Conservation (phyloP, 345 rosid genomes). For the Eucalyptus regnans region DNA sequence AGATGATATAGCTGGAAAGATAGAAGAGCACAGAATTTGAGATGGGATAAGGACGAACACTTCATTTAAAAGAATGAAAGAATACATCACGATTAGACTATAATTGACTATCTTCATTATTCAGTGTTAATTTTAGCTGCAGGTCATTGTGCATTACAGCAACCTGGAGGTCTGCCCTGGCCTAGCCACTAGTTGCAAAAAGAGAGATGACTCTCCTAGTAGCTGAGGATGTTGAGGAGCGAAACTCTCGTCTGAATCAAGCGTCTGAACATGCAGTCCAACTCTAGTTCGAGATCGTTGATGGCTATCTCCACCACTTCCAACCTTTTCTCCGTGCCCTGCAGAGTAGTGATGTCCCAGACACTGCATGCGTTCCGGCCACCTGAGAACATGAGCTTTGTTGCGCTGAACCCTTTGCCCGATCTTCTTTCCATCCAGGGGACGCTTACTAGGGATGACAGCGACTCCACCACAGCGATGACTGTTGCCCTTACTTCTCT, state of each 20-base stretch:
- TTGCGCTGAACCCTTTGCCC: slow-evolving; percentile 22
- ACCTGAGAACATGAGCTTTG: slow-evolving; percentile 22
- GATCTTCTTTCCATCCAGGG: slow-evolving; percentile 61
- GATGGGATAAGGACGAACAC: not conserved
- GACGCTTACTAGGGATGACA: slow-evolving; percentile 42
- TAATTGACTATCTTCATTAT: not conserved
- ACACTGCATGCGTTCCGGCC: slow-evolving; percentile 12
- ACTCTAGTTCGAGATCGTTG: slow-evolving; percentile 53
- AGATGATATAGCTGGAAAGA: not conserved
- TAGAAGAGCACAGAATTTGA: not conserved
- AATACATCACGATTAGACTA: not conserved
- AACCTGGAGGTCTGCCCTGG: not conserved
- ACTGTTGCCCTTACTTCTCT: slow-evolving; percentile 46
- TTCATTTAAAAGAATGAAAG: not conserved
- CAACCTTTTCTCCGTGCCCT: slow-evolving; percentile 53
- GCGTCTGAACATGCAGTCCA: slow-evolving; percentile 54
- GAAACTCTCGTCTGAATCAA: slow-evolving; percentile 76
- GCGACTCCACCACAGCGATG: slow-evolving; percentile 43
- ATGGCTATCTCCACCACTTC: slow-evolving; percentile 64
- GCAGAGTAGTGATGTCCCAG: slow-evolving; percentile 41
- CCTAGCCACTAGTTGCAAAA: not conserved
- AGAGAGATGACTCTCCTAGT: not conserved
- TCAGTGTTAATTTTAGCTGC: not conserved
- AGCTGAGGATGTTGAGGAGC: slow-evolving; percentile 63
- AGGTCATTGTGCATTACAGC: not conserved